phyloP scores from a whole-genome alignment of 73 alveolate species.

The Uronychia setigera region DNA sequence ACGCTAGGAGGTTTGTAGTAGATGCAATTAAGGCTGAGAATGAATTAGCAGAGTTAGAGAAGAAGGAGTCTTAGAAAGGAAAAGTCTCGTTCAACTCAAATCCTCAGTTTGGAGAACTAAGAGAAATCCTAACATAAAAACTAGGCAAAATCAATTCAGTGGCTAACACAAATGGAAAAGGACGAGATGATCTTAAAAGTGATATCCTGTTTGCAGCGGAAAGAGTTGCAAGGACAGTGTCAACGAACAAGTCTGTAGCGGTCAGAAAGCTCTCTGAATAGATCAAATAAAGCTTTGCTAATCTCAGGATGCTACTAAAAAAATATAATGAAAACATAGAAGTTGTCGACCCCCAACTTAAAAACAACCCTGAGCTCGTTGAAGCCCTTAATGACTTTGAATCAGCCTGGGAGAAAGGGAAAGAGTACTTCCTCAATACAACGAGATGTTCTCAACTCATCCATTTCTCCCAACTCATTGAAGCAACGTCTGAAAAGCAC shows the following conservation, averaged over 20 bases:
- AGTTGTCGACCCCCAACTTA: constrained; percentile 91
- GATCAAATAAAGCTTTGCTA: constrained; percentile 51
- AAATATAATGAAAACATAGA: constrained; percentile 91
- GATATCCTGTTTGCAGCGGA: constrained; percentile 89
- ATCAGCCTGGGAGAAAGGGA: constrained; percentile 88
- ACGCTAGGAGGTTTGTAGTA: constrained; percentile 85
- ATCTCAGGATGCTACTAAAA: constrained; percentile 68
- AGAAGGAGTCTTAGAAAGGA: constrained; percentile 87
- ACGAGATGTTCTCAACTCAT: constrained; percentile 17
- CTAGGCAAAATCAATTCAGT: constrained; percentile 88
- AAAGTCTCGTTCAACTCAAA: constrained; percentile 57
- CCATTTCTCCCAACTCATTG: constrained; percentile 49
- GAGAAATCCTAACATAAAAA: constrained; percentile 63
- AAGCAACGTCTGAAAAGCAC: constrained; percentile 70
- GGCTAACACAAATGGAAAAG: constrained; percentile 94
- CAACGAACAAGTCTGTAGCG: constrained; percentile 80
- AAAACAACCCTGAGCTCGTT: constrained; percentile 91
- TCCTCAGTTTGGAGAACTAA: constrained; percentile 8
- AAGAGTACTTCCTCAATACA: constrained; percentile 64
- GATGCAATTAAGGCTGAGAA: constrained; percentile 92
- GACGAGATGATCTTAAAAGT: constrained; percentile 85
- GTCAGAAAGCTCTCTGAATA: constrained; percentile 87
- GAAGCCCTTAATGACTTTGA: constrained; percentile 84
- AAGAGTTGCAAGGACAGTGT: constrained; percentile 84
- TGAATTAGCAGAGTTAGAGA: constrained; percentile 83